Percentiles rank a stretch among this genome's conserved stretches.
Evolutionary conservation across 495 filamentous ascomycete species (phyloP).

Genomic region (Hyaloscypha bicolor): DNA sequence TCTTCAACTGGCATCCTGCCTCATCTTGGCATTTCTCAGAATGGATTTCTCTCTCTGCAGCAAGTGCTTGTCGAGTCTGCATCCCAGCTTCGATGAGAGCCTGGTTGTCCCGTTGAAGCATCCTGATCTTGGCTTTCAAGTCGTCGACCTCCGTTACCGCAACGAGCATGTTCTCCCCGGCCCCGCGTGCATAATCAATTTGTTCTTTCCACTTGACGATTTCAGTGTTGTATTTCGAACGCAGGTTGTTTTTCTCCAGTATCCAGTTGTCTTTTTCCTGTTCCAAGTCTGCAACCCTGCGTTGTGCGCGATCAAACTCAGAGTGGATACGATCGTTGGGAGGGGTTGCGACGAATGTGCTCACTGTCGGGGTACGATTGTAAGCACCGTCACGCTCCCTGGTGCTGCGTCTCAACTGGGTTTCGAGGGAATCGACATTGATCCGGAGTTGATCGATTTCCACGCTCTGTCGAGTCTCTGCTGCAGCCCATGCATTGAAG

Average conservation of each 20-base stretch:
- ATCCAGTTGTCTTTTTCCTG: neutral
- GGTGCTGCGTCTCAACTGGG: too few species aligned
- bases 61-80: constrained; percentile 14
- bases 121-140: neutral
- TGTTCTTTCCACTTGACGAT: neutral
- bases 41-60: neutral
- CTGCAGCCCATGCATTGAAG: too few species aligned
- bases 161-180: neutral
- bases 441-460: too few species aligned
- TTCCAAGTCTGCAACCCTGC: neutral
- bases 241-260: neutral
- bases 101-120: neutral
- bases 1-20: constrained; percentile 9
- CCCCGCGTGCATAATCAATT: neutral
- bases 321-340: too few species aligned
- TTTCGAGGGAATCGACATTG: too few species aligned
- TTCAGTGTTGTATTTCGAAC: neutral
- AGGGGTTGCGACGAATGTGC: too few species aligned
- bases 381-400: too few species aligned
- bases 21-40: constrained; percentile 10
- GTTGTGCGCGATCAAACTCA: neutral
- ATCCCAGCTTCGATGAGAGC: neutral
- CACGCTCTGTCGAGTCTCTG: too few species aligned
- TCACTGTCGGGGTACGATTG: too few species aligned
- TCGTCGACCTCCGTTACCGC: neutral